Conservation (phyloP, 768 basidiomycete genomes). For the Panus rudis region DNA sequence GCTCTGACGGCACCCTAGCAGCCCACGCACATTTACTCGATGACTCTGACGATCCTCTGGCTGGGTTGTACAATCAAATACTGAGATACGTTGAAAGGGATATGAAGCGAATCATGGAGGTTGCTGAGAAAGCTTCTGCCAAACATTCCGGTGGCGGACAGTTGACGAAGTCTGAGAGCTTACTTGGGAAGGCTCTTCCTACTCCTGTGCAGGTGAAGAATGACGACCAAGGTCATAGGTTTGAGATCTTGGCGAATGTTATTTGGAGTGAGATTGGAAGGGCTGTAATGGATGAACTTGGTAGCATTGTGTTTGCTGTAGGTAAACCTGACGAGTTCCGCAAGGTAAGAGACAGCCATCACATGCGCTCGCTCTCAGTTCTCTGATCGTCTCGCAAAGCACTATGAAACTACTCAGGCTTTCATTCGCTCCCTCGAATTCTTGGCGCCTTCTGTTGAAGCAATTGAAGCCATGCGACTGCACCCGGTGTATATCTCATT, state of each 20-base stretch:
- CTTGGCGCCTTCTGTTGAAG: constrained; percentile 66
- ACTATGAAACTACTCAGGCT: constrained; percentile 76
- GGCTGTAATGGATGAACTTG: constrained; percentile 81
- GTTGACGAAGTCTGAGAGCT: neutral
- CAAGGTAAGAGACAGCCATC: constrained; percentile 44
- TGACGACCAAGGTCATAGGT: constrained; percentile 30
- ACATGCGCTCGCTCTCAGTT: neutral
- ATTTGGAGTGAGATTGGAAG: constrained; percentile 82
- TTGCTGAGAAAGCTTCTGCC: constrained; percentile 60
- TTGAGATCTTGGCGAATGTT: constrained; percentile 82
- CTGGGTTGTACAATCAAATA: constrained; percentile 73
- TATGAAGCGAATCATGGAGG: constrained; percentile 65
- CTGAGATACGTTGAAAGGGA: constrained; percentile 77
- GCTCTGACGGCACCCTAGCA: constrained; percentile 15
- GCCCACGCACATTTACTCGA: constrained; percentile 42
- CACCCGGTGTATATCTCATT: constrained; percentile 70
- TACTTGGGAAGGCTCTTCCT: neutral
- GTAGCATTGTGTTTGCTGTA: constrained; percentile 78
- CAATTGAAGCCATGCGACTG: constrained; percentile 63
- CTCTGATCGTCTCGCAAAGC: constrained; percentile 40
- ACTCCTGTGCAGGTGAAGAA: neutral
- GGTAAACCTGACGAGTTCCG: constrained; percentile 89
- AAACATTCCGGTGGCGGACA: constrained; percentile 23
- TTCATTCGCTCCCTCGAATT: constrained; percentile 81
- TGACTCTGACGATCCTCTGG: constrained; percentile 59